phyloP scores from a whole-genome alignment of 1,139 yeast genomes.

The Kodamaea anthophila region DNA sequence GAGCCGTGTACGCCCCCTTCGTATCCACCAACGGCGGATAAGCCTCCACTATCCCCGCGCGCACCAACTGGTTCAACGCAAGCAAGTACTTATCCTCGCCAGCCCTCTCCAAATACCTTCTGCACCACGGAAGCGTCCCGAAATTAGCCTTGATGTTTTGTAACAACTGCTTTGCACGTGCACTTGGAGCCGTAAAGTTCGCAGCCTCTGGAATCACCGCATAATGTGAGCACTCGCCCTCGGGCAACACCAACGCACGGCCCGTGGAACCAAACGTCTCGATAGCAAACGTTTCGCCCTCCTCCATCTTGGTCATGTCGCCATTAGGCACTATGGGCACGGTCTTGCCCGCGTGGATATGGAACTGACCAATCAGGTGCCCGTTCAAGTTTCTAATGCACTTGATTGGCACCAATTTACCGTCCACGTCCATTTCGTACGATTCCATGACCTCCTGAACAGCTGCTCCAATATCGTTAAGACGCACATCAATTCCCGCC shows the following conservation, averaged over 20 bases:
- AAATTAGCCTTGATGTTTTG: slow-evolving; percentile 69
- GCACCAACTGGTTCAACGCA: slow-evolving; percentile 83
- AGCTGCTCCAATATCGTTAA: slow-evolving; percentile 93
- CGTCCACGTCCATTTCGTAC: slow-evolving; percentile 86
- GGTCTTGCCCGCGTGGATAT: slow-evolving; percentile 90
- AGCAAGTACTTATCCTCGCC: slow-evolving; percentile 89
- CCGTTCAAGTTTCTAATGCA: slow-evolving; percentile 92
- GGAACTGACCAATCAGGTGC: slow-evolving; percentile 78
- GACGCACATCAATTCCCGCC: slow-evolving; percentile 93
- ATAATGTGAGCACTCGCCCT: slow-evolving; percentile 94
- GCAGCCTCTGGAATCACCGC: slow-evolving; percentile 52
- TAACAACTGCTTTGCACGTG: slow-evolving; percentile 62
- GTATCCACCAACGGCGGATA: slow-evolving; percentile 94
- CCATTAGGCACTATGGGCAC: slow-evolving; percentile 94
- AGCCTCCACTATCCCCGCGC: slow-evolving; percentile 81
- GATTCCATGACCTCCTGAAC: slow-evolving; percentile 97
- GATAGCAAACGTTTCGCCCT: slow-evolving; percentile 95
- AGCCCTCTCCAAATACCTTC: slow-evolving; percentile 84
- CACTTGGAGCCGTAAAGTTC: slow-evolving; percentile 44
- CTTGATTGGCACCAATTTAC: slow-evolving; percentile 78
- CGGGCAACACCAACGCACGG: slow-evolving; percentile 75
- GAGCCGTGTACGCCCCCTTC: slow-evolving; percentile 90
- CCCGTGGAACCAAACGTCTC: slow-evolving; percentile 98
- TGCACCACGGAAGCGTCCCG: slow-evolving; percentile 95
- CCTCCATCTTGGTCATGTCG: slow-evolving; percentile 96